These are phyloP conservation scores for Metschnikowia sp. DNA, from an alignment of 805 yeast species.

Conservation along the genomic window DNA sequence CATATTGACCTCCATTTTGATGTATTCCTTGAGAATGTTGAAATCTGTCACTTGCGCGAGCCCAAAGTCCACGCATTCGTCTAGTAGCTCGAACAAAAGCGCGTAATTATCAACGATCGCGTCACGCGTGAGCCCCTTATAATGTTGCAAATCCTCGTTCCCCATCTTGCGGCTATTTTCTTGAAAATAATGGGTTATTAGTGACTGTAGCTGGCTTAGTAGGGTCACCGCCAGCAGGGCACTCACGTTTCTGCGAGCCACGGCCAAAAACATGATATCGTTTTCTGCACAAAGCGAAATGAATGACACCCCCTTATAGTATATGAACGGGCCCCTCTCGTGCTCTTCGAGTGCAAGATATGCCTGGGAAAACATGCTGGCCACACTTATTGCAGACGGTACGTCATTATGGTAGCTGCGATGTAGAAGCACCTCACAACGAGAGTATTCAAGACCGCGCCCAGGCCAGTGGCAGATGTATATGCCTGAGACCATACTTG, in stretches of 20 bases:
- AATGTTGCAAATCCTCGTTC: not conserved
- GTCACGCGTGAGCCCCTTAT: constrained; percentile 29
- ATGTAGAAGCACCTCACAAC: constrained; percentile 32
- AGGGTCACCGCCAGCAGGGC: constrained; percentile 58
- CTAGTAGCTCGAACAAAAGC: constrained; percentile 75
- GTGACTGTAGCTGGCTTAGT: constrained; percentile 38
- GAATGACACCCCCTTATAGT: constrained; percentile 50
- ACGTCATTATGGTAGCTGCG: constrained; percentile 33
- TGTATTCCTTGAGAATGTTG: constrained; percentile 73
- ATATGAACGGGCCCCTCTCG: constrained; percentile 40
- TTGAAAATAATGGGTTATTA: constrained; percentile 27
- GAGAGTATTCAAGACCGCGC: constrained; percentile 19
- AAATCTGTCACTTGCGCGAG: constrained; percentile 81
- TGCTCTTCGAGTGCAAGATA: constrained; percentile 17
- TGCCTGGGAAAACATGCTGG: constrained; percentile 24
- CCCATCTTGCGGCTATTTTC: not conserved
- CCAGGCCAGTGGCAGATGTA: constrained; percentile 37
- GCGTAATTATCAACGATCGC: constrained; percentile 68
- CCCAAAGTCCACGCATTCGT: constrained; percentile 88
- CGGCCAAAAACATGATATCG: constrained; percentile 41
- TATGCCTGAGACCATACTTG: constrained; percentile 36
- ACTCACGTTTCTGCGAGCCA: constrained; percentile 47
- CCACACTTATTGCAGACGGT: constrained; percentile 22
- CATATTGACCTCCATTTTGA: constrained; percentile 48
- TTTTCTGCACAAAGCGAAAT: constrained; percentile 48